Evolutionary conservation across 163 green algal genomes (phyloP), one percentile per base, ranked within the genome.

Genomic region (Trebouxiophyceae sp.): DNA sequence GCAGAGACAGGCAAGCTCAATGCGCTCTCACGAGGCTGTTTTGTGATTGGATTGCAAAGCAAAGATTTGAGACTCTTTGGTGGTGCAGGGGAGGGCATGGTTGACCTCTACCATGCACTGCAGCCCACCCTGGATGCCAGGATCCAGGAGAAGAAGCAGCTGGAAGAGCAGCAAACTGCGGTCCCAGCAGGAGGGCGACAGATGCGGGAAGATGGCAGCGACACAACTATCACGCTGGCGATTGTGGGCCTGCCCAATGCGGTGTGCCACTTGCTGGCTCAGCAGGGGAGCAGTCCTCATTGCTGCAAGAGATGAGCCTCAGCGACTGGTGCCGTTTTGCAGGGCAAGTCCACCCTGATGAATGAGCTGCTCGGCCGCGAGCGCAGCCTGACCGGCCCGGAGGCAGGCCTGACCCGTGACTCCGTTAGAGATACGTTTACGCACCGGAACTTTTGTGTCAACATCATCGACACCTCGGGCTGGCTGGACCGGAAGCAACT

Each of bases 361-460:
- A 97, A 97, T 69, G 26, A 45, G 0, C 73, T 97, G 71, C 70
- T 96, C 65, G 79, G 79, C 0, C 67, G 81, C 61, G 80, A 95
- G 72, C 77, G 91, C 29, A 77, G 77, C 54, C 74, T 97, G 31
- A 96, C 90, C n/a, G 91, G 90, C 3, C 86, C 90, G 4, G 91
- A 97, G 77, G 85, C 90, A 2, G 91, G 90, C 0, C 84, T 96
- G 2, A 97, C 91, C 2, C 79, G 91, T 0, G 91, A 97, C 70
- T 66, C 86, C 0, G 85, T 96, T 55, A 65, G 58, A 19, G 75
- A 74, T 7, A 34, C 56, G 20, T 72, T 95, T 5, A 12, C 66
- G 27, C 86, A 75, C 31, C 47, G 70, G 23, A 80, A 77, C 2
- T 66, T 54, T 0, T 16, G 47, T 4, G 66, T 97, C n/a, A 80